Conservation (phyloP, 2,329 filamentous ascomycete species). For the Pseudocercospora fijiensis region DNA sequence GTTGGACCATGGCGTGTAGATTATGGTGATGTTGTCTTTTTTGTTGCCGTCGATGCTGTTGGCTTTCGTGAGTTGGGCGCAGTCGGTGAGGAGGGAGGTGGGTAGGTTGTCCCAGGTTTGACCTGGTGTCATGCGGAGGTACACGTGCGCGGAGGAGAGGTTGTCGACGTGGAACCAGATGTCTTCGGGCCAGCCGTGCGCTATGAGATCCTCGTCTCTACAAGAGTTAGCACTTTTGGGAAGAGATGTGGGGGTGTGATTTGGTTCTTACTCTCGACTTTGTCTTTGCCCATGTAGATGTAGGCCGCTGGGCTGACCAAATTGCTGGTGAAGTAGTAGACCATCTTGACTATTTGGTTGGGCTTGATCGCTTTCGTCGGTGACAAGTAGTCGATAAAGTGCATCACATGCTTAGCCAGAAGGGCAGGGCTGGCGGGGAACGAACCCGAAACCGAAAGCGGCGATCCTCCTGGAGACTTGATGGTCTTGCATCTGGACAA, state of each 20-base stretch:
- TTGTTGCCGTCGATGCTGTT: slow-evolving; percentile 99
- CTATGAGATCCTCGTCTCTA: slow-evolving; percentile 92
- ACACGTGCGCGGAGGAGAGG: slow-evolving; percentile 92
- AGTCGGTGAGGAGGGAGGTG: slow-evolving; percentile 72
- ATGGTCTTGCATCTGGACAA: background rate
- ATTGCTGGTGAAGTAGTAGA: slow-evolving; percentile 92
- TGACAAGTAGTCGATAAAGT: background rate
- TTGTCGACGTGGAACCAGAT: slow-evolving; percentile 99
- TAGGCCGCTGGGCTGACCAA: slow-evolving; percentile 78
- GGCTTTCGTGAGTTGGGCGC: slow-evolving; percentile 96
- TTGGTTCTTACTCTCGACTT: slow-evolving; percentile 82
- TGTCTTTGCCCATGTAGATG: slow-evolving; percentile 97
- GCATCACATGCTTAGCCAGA: slow-evolving; percentile 8
- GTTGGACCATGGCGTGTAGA: slow-evolving; percentile 98
- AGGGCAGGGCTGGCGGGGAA: background rate
- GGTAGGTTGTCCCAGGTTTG: slow-evolving; percentile 83
- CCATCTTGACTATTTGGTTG: slow-evolving; percentile 58
- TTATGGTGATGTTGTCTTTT: slow-evolving; percentile 93
- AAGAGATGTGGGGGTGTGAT: slow-evolving; percentile 4
- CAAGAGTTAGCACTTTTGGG: slow-evolving; percentile 31
- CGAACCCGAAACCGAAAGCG: background rate
- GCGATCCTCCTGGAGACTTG: background rate
- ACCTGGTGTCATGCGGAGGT: slow-evolving; percentile 74
- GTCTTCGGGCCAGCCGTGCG: slow-evolving; percentile 91
- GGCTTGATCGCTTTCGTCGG: background rate